Percentiles rank a stretch among this genome's conserved stretches.
Evolutionary conservation across 2,329 filamentous ascomycete genomes (phyloP).

Genomic region (Pseudocercospora ulei): DNA sequence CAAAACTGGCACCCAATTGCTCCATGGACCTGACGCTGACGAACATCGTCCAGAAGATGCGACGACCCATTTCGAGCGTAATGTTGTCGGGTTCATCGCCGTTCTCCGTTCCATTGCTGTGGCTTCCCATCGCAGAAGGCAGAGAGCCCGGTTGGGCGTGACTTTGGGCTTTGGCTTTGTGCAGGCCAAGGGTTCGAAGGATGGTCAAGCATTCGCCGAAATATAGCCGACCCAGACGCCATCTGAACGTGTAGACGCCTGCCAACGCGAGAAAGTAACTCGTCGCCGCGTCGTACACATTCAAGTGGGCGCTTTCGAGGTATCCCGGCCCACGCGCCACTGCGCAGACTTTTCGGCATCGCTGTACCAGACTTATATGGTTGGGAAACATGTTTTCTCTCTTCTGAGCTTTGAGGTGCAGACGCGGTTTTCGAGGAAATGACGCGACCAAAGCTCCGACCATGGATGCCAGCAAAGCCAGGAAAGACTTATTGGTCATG

Average conservation of each 20-base stretch:
- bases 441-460: constrained; percentile 63
- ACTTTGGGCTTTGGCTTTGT: constrained; percentile 45
- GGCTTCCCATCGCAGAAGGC: constrained; percentile 33
- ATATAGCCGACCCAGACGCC: constrained; percentile 58
- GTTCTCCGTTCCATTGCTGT: constrained; percentile 33
- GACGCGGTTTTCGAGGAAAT: constrained; percentile 60
- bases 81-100: constrained; percentile 40
- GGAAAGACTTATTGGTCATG: constrained; percentile 54
- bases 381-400: constrained; percentile 57
- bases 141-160: constrained; percentile 35
- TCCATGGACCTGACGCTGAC: constrained; percentile 62
- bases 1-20: constrained; percentile 62
- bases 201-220: constrained; percentile 63
- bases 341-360: constrained; percentile 60
- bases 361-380: constrained; percentile 58
- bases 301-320: constrained; percentile 47
- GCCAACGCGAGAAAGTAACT: constrained; percentile 65
- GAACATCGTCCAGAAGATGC: constrained; percentile 73
- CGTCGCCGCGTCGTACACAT: constrained; percentile 56
- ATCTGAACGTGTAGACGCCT: constrained; percentile 58
- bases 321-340: constrained; percentile 54
- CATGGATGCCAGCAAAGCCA: constrained; percentile 65
- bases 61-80: constrained; percentile 47
- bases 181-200: constrained; percentile 57
- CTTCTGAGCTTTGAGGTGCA: constrained; percentile 59